Conservation (phyloP, 2,329 filamentous ascomycete genomes). For the Fusarium sp. region DNA sequence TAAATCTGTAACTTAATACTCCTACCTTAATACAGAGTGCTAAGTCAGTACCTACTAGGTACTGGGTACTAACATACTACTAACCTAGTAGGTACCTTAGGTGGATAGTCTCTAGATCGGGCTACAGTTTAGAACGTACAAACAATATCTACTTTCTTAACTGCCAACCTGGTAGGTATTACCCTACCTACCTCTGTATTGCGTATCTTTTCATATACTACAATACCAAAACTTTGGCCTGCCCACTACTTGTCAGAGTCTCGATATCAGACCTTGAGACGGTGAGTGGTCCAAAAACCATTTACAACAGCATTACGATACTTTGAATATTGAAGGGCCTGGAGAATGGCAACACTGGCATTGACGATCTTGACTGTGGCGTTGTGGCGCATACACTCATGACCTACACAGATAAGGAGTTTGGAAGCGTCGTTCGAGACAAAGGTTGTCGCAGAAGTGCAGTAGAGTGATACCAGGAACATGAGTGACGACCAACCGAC, state of each 20-base stretch:
- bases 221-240: background rate
- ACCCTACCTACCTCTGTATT: background rate
- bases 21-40: no score
- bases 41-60: no score
- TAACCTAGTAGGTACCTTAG: background rate
- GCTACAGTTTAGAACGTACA: background rate
- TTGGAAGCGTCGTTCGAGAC: constrained; percentile 12
- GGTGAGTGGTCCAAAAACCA: background rate
- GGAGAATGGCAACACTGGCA: background rate
- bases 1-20: background rate
- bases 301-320: background rate
- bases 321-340: background rate
- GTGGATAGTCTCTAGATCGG: background rate
- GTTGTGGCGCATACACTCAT: constrained; percentile 21
- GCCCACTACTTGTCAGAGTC: background rate
- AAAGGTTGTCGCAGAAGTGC: constrained; percentile 20
- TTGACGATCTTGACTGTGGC: constrained; percentile 12
- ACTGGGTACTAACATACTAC: no score
- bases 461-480: background rate
- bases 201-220: background rate
- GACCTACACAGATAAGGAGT: background rate
- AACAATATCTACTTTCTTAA: background rate
- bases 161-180: background rate
- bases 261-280: background rate
- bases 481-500: background rate